These are phyloP conservation scores for Staphylotrichum tortipilum DNA, from an alignment of 495 filamentous ascomycete genomes.

Conservation along the genomic window DNA sequence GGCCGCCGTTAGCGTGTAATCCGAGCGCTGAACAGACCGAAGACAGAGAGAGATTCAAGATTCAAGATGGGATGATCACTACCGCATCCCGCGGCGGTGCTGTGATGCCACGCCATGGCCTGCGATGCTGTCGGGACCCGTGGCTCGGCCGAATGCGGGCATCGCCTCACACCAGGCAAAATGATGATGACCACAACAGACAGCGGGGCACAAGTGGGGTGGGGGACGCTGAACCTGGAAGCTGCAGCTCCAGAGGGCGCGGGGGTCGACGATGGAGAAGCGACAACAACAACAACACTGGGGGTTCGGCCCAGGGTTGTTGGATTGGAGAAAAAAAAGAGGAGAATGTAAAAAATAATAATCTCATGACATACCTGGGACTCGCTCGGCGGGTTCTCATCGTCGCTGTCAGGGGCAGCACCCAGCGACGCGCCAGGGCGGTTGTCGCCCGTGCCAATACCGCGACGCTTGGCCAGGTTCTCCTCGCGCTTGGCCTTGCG, in stretches of 20 bases:
- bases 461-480: conserved; percentile 94
- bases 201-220: conserved; percentile 23
- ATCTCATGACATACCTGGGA: conserved; percentile 83
- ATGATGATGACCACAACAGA: conserved; percentile 13
- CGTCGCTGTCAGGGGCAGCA: conserved; percentile 89
- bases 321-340: background rate
- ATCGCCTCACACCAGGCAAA: background rate
- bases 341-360: too few relatives aligned
- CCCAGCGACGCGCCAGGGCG: conserved; percentile 79
- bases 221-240: background rate
- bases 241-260: conserved; percentile 6
- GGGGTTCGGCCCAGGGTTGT: background rate
- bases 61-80: too few relatives aligned
- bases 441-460: conserved; percentile 69
- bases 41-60: too few relatives aligned
- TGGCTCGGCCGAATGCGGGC: conserved; percentile 16
- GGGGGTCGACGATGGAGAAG: too few relatives aligned
- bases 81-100: too few relatives aligned
- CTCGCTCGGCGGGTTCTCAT: conserved; percentile 89
- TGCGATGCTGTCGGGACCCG: too few relatives aligned
- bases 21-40: too few relatives aligned
- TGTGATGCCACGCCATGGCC: too few relatives aligned
- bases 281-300: background rate
- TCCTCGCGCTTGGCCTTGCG: conserved; percentile 96
- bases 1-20: conserved; percentile 29